Evolutionary conservation across 2,329 filamentous ascomycete genomes (phyloP).

Genomic region (Xylaria hypoxylon): DNA sequence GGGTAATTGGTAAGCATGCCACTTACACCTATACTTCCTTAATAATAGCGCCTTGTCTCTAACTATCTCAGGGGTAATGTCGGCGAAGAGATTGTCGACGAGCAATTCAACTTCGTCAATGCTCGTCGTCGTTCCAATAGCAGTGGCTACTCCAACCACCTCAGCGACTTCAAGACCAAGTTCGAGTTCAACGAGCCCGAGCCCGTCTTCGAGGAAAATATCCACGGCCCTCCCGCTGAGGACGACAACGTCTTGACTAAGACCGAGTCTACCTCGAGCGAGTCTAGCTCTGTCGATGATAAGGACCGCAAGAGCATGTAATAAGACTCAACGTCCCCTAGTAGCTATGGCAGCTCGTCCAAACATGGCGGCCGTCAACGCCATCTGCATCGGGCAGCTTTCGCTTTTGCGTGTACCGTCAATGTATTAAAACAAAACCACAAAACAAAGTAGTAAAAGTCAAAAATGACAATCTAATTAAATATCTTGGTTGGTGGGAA

Average conservation of each 20-base stretch:
- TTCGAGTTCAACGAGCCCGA: constrained; percentile 92
- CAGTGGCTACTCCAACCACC: constrained; percentile 75
- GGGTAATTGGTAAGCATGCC: constrained; percentile 84
- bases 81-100: constrained; percentile 86
- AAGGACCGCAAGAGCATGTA: constrained; percentile 49
- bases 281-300: constrained; percentile 69
- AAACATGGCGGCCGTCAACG: constrained; percentile 1
- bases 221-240: constrained; percentile 75
- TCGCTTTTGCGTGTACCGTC: constrained; percentile 36
- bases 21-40: neutral
- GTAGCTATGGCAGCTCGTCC: constrained; percentile 10
- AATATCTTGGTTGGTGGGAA: constrained; percentile 28
- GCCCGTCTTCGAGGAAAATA: constrained; percentile 88
- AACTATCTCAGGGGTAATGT: constrained; percentile 75
- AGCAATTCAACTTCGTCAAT: constrained; percentile 85
- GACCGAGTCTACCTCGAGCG: constrained; percentile 70
- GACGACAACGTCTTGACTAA: constrained; percentile 69
- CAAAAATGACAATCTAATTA: constrained; percentile 36
- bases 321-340: constrained; percentile 12
- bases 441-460: constrained; percentile 37
- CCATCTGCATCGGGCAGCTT: constrained; percentile 29
- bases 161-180: constrained; percentile 92
- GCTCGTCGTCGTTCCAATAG: constrained; percentile 93
- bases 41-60: constrained; percentile 7
- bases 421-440: constrained; percentile 34